Evolutionary conservation across 768 basidiomycete species (phyloP), one percentile per base, ranked within the genome.

Genomic region (Sistotremastrum suecicum): DNA sequence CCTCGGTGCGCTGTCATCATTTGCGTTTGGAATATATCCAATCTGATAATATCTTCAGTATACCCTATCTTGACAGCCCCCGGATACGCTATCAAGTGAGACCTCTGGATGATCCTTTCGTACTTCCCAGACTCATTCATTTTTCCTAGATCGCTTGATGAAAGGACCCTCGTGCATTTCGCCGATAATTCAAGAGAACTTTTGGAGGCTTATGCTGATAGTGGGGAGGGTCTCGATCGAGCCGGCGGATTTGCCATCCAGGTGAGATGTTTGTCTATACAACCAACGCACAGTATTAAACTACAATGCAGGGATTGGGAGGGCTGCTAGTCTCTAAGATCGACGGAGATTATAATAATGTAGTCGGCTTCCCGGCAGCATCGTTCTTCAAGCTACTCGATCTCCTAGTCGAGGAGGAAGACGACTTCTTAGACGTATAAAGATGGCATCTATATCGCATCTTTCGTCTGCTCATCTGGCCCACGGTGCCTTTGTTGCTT

Each of bases 211-310:
- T 97, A 97, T 53, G 87, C 78, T 12, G 78, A 88, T 34, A 82
- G 72, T 45, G 84, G 80, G 5, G 91, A 95, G 64, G 91, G 91
- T 0, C 58, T 79, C 37, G 83, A 90, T 55, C 73, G 89, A 12
- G 92, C 94, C 0, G 94, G 94, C 3, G 94, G 94, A 0, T 98
- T 97, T 58, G 90, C 89, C 2, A 78, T 90, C 37, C 94, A 97
- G 70, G 89, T 88, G 51, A 41, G 67, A 54, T n/a, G 31, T 4
- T 5, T 40, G 43, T 30, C 47, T 40, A 29, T 48, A 29, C 37
- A 9, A 12, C 35, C n/a, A 44, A 6, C 11, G 39, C 20, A 32
- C 12, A 3, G 5, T 28, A 32, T 29, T 10, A 3, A 34, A 20
- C 20, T 34, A 43, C 34, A 12, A 42, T 28, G 10, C 45, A 88